Evolutionary conservation across 768 basidiomycete genomes (phyloP).

Genomic region (Hortiboletus flavorubellus): DNA sequence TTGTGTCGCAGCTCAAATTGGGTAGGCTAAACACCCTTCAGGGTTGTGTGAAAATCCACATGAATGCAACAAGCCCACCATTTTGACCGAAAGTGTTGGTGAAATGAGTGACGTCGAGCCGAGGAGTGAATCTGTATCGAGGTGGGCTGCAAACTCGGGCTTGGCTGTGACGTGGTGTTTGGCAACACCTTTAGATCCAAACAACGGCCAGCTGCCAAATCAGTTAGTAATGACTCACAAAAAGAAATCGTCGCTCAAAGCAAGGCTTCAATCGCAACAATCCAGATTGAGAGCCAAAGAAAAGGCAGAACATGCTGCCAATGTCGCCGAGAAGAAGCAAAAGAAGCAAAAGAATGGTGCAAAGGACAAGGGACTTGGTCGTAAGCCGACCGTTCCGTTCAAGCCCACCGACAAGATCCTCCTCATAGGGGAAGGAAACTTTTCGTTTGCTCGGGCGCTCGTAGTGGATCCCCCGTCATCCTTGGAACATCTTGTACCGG

Average conservation of each 20-base stretch:
- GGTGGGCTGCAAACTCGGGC: background rate
- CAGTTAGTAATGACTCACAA: slow-evolving; percentile 35
- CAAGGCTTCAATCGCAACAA: slow-evolving; percentile 68
- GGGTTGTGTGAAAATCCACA: background rate
- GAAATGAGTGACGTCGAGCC: slow-evolving; percentile 30
- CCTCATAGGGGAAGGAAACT: slow-evolving; percentile 92
- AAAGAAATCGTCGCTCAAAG: slow-evolving; percentile 59
- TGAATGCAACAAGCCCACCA: slow-evolving; percentile 28
- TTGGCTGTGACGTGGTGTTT: slow-evolving; percentile 27
- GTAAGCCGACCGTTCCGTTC: slow-evolving; percentile 61
- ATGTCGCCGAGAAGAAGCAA: slow-evolving; percentile 40
- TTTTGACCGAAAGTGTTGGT: slow-evolving; percentile 8
- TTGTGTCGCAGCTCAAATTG: slow-evolving; percentile 79
- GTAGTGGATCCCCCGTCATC: slow-evolving; percentile 43
- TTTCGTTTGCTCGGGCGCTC: slow-evolving; percentile 84
- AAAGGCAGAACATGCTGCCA: slow-evolving; percentile 51
- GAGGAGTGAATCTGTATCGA: background rate
- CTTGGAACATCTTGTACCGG: slow-evolving; percentile 52
- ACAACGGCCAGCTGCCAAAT: slow-evolving; percentile 19
- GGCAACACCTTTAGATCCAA: slow-evolving; percentile 27
- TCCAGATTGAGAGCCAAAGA: slow-evolving; percentile 60
- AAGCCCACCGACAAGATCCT: slow-evolving; percentile 61
- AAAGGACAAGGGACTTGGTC: slow-evolving; percentile 37
- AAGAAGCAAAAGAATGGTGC: slow-evolving; percentile 29
- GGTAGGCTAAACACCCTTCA: slow-evolving; percentile 51